Base-by-base conservation (phyloP, 352 stramenopile genomes). In the Phytopythium kandeliae region DNA sequence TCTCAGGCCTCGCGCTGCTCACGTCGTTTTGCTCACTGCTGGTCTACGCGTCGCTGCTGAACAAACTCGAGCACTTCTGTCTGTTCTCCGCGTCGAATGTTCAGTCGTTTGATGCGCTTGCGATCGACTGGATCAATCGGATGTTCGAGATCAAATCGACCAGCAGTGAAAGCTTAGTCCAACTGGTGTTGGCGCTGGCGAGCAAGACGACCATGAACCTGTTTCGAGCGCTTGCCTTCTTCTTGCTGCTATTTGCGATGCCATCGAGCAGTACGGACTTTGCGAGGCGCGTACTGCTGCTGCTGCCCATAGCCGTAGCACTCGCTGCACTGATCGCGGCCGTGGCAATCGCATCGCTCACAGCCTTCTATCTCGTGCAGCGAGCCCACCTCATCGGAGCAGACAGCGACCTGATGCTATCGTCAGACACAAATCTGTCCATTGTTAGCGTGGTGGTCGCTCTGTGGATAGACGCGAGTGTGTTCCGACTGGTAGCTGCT, bases 131-230 rank as follows among this genome's bases (percentile, higher is more conserved):
- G 16, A 26, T 44, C 3, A 44, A n/a, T n/a, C 37, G 37, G 4
- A 44, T 44, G 37, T 44, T 44, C 37, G 19, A 19, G n/a, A 44
- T 44, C 37, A 15, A n/a, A 10, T 33, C 28, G 48, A 55, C 62
- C 0, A 52, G 44, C 19, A 84, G 72, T 35, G 10, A 50, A 2
- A 77, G 66, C 6, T 55, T 63, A 0, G 59, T 87, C 17, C 62
- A 78, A 8, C 25, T 80, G 24, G 4, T 80, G 26, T 41, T 78
- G 4, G 56, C 57, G 4, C 63, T 88, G 3, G 57, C 65, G 4
- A 70, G 67, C n/a, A 85, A 74, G 54, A 85, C 74, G 2, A 62
- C 68, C 0, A 73, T 88, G 51, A 82, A 86, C 47, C 58, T 84
- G 6, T 85, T 82, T 40, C 74, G 71, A 44, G 71, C 60, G 9